Percentiles rank a stretch among this genome's conserved stretches.
These are phyloP conservation scores for Fistulifera solaris DNA, from an alignment of 108 stramenopile species.

Conservation along the genomic window DNA sequence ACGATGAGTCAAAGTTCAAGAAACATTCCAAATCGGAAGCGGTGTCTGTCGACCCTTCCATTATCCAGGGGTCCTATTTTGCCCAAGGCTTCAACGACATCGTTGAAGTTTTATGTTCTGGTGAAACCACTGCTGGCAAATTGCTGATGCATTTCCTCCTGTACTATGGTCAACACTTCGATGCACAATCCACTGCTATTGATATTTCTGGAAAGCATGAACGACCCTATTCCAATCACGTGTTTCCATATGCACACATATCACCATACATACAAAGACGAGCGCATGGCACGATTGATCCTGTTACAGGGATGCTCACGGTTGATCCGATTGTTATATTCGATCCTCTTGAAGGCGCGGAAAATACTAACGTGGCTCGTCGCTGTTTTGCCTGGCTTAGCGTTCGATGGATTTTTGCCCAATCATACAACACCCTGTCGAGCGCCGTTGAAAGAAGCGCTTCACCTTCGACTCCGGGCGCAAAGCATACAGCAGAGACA, in stretches of 20 bases:
- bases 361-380: constrained; percentile 68
- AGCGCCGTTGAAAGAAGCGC: constrained; percentile 59
- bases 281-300: constrained; percentile 60
- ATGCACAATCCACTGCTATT: constrained; percentile 63
- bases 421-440: constrained; percentile 74
- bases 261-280: constrained; percentile 55
- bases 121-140: constrained; percentile 72
- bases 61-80: no score
- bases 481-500: no score
- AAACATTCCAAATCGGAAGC: no score
- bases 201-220: constrained; percentile 58
- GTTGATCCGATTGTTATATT: constrained; percentile 83
- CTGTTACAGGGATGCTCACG: constrained; percentile 73
- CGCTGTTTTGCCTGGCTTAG: constrained; percentile 80
- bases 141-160: constrained; percentile 81
- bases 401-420: constrained; percentile 76
- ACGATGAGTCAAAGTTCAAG: no score
- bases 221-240: constrained; percentile 19
- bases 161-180: constrained; percentile 81
- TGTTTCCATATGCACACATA: constrained; percentile 19
- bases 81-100: constrained; percentile 79
- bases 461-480: neutral
- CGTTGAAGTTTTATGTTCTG: constrained; percentile 75
- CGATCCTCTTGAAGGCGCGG: constrained; percentile 76
- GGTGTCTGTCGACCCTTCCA: no score